A percentile compares a stretch with the other conserved stretches of the same genome.
phyloP scores from a whole-genome alignment of 257 asterid species.

The Petrea volubilis region DNA sequence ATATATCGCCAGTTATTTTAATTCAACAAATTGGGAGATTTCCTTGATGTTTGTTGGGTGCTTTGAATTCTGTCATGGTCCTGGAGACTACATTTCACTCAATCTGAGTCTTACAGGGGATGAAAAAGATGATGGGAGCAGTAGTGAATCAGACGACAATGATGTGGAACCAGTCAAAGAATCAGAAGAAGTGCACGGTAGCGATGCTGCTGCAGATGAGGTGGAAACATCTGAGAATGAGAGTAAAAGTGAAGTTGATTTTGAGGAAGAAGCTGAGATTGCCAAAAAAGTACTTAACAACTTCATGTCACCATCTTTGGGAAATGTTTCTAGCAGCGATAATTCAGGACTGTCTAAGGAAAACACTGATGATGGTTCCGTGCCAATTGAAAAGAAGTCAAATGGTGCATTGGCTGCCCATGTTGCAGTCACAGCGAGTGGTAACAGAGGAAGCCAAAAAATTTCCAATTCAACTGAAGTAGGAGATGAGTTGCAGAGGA shows the following conservation, averaged over 20 bases:
- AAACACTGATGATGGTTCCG: slow-evolving; percentile 40
- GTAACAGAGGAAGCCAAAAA: slow-evolving; percentile 31
- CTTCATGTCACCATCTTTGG: slow-evolving; percentile 53
- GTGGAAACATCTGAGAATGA: slow-evolving; percentile 41
- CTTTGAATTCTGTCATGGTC: background rate
- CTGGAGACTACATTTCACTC: background rate
- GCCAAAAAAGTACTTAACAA: slow-evolving; percentile 73
- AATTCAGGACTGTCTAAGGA: slow-evolving; percentile 32
- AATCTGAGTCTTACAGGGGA: slow-evolving; percentile 37
- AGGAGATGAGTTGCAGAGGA: slow-evolving; percentile 74
- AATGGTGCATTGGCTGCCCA: slow-evolving; percentile 24
- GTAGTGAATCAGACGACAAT: slow-evolving; percentile 50
- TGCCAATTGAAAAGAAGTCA: slow-evolving; percentile 33
- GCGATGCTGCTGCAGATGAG: slow-evolving; percentile 40
- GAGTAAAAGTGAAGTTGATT: slow-evolving; percentile 43
- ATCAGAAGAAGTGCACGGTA: slow-evolving; percentile 34
- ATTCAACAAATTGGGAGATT: background rate
- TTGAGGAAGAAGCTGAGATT: slow-evolving; percentile 73
- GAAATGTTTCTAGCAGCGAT: slow-evolving; percentile 29
- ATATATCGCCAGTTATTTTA: slow-evolving; percentile 10
- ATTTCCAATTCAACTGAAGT: slow-evolving; percentile 38
- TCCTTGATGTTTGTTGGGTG: background rate
- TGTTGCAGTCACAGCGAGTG: slow-evolving; percentile 12
- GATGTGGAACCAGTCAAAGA: slow-evolving; percentile 44
- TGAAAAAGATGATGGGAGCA: slow-evolving; percentile 45